Percentiles rank a stretch among this genome's conserved stretches.
Evolutionary conservation across 2,329 filamentous ascomycete species (phyloP).

Genomic region (Arthrobotrys conoides): DNA sequence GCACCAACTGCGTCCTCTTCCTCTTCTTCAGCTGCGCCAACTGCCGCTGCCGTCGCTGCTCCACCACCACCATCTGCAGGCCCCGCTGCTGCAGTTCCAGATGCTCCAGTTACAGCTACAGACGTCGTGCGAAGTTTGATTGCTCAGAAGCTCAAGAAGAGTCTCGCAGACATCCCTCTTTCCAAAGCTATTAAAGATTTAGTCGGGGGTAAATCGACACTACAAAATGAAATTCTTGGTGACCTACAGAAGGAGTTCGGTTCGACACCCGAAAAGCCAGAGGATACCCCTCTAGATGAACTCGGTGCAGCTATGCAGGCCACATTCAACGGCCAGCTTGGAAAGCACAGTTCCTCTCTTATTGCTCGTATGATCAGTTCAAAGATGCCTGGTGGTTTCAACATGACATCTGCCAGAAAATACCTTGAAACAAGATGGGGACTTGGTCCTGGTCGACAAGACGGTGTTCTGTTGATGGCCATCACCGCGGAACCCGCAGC

Average conservation of each 20-base stretch:
- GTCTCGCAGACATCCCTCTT: slow-evolving; percentile 86
- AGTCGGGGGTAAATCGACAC: slow-evolving; percentile 75
- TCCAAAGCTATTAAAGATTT: slow-evolving; percentile 99
- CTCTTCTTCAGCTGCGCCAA: slow-evolving; percentile 66
- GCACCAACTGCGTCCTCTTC: slow-evolving; percentile 70
- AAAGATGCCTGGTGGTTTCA: slow-evolving; percentile 99
- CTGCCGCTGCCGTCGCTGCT: slow-evolving; percentile 69
- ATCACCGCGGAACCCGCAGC: slow-evolving; percentile 92
- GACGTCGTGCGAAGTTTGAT: slow-evolving; percentile 91
- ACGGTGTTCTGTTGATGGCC: slow-evolving; percentile 87
- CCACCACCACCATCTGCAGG: slow-evolving; percentile 80
- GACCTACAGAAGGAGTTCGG: slow-evolving; percentile 98
- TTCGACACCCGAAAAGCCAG: slow-evolving; percentile 96
- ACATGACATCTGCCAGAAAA: slow-evolving; percentile 95
- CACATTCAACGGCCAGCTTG: slow-evolving; percentile 98
- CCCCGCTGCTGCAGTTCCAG: slow-evolving; percentile 86
- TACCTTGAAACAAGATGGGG: slow-evolving; percentile 96
- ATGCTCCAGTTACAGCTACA: slow-evolving; percentile 87
- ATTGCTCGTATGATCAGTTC: slow-evolving; percentile 96
- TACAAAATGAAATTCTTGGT: slow-evolving; percentile 98
- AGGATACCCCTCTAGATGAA: slow-evolving; percentile 96
- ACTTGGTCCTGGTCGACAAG: slow-evolving; percentile 85
- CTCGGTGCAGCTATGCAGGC: slow-evolving; percentile 95
- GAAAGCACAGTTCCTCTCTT: slow-evolving; percentile 94
- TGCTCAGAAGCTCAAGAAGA: slow-evolving; percentile 98